phyloP scores from a whole-genome alignment of 352 stramenopile species.

The Lagenidium giganteum region DNA sequence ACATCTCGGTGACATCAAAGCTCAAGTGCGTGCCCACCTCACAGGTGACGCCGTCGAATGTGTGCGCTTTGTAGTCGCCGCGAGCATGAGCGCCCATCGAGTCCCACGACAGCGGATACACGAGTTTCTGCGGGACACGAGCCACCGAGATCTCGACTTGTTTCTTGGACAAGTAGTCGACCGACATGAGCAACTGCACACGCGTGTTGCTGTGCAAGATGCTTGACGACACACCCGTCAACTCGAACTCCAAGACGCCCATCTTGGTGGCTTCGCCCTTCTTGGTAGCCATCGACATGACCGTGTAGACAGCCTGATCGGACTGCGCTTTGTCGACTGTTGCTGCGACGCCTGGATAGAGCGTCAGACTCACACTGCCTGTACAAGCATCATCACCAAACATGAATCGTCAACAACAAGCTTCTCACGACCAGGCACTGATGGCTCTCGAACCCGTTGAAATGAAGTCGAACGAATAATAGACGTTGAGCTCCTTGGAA shows the following conservation, averaged over 20 bases:
- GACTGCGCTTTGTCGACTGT: conserved; percentile 46
- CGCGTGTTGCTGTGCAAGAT: conserved; percentile 60
- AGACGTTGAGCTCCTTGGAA: conserved; percentile 50
- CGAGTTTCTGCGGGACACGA: conserved; percentile 28
- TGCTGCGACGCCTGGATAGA: conserved; percentile 56
- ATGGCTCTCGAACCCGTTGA: conserved; percentile 25
- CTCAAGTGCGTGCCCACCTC: conserved; percentile 57
- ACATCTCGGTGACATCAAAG: conserved; percentile 82
- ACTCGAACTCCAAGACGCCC: conserved; percentile 65
- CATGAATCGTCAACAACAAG: not conserved
- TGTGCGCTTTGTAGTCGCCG: conserved; percentile 32
- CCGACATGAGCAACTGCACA: conserved; percentile 63
- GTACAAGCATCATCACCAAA: not conserved
- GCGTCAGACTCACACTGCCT: conserved; percentile 40
- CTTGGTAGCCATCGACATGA: conserved; percentile 42
- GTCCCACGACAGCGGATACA: conserved; percentile 68
- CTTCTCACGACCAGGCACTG: not conserved
- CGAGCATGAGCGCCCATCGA: conserved; percentile 21
- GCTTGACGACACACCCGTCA: conserved; percentile 56
- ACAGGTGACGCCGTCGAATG: conserved; percentile 47
- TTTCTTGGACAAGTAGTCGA: conserved; percentile 44
- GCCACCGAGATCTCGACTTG: conserved; percentile 49
- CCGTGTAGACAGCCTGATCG: conserved; percentile 41
- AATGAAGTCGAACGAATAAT: conserved; percentile 84
- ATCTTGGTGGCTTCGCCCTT: conserved; percentile 45